Conservation (phyloP, 1,284 basidiomycete genomes). For the Laetiporus sulphureus region DNA sequence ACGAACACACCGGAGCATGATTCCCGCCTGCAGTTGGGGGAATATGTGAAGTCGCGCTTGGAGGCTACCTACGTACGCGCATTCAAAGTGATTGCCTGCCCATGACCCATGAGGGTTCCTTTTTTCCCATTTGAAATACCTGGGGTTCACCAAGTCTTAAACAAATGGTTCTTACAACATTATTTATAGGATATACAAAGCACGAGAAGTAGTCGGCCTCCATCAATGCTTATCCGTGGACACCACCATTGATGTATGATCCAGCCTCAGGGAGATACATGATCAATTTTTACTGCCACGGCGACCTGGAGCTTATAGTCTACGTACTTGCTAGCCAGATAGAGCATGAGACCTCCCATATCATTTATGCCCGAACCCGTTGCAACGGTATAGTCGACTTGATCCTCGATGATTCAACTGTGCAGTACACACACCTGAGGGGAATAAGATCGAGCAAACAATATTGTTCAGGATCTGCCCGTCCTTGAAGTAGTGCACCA, state of each 20-base stretch:
- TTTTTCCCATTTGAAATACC: too few relatives aligned
- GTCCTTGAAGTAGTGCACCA: conserved; percentile 60
- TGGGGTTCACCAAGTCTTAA: too few relatives aligned
- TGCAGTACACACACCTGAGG: conserved; percentile 42
- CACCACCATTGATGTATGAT: conserved; percentile 64
- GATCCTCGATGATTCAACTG: conserved; percentile 20
- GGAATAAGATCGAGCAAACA: conserved; percentile 64
- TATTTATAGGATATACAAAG: neutral
- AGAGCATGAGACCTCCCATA: conserved; percentile 65
- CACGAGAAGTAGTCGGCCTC: conserved; percentile 40
- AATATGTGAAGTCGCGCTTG: conserved; percentile 64
- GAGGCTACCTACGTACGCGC: conserved; percentile 58
- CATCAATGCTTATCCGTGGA: conserved; percentile 67
- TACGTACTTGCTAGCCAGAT: conserved; percentile 52
- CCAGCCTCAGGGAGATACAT: conserved; percentile 41
- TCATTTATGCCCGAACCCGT: conserved; percentile 53
- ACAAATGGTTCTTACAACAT: too few relatives aligned
- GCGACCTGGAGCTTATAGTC: neutral
- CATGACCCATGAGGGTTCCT: too few relatives aligned
- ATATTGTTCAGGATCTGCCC: conserved; percentile 73
- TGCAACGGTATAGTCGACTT: conserved; percentile 49
- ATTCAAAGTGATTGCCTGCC: conserved; percentile 23
- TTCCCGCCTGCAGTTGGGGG: too few relatives aligned
- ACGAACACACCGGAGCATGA: too few relatives aligned
- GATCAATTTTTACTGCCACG: neutral